A percentile compares a stretch with the other conserved stretches of the same genome.
Conservation (phyloP, 352 stramenopile genomes). For the Globisporangium irregulare region DNA sequence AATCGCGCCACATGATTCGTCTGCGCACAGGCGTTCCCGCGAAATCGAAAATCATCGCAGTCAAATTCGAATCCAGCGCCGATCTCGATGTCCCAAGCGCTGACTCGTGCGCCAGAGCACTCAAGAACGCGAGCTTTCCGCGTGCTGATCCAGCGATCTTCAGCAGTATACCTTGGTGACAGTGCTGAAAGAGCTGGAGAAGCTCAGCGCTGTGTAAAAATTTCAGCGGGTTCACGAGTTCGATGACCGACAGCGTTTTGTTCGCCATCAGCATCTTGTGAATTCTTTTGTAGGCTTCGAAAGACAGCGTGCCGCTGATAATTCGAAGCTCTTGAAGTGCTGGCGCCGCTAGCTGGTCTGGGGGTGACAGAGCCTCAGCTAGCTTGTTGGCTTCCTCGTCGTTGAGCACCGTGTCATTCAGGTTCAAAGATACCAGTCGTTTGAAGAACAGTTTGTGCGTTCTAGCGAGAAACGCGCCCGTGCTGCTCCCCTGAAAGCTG, state of each 20-base stretch:
- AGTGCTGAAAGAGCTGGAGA: not conserved
- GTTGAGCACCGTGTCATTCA: slow-evolving; percentile 5
- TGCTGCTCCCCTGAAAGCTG: slow-evolving; percentile 1
- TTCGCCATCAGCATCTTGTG: slow-evolving; percentile 5
- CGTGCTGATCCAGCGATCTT: not conserved
- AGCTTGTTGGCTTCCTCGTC: not conserved
- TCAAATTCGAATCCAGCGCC: not conserved
- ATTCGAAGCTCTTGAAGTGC: slow-evolving; percentile 5
- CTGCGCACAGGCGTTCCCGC: slow-evolving; percentile 4
- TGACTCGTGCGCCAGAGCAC: not conserved
- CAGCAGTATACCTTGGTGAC: not conserved
- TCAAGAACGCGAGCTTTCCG: not conserved
- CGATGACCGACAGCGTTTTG: not conserved
- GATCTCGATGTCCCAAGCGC: not conserved
- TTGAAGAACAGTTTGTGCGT: not conserved
- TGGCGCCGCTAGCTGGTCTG: not conserved
- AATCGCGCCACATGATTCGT: slow-evolving; percentile 4
- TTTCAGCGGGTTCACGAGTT: not conserved
- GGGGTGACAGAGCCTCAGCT: not conserved
- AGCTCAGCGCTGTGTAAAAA: not conserved
- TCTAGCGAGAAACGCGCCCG: not conserved
- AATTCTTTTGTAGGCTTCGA: not conserved
- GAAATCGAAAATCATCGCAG: slow-evolving; percentile 1
- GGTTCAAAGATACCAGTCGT: not conserved
- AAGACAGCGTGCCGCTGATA: not conserved